Conservation (phyloP, 148 eudicot species). For the Fagopyrum tataricum region DNA sequence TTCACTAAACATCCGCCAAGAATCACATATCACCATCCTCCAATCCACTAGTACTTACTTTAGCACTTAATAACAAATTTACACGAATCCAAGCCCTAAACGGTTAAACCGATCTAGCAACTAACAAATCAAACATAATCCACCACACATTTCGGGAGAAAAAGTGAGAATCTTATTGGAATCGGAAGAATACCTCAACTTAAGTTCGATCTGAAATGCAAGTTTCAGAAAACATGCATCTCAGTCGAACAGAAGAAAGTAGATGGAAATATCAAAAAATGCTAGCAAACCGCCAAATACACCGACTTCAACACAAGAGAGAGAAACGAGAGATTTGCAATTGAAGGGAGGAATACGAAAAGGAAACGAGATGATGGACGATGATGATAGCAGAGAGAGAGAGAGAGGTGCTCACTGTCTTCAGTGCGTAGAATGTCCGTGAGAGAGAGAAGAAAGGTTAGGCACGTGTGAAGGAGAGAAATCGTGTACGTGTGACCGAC, state of each 20-base stretch:
- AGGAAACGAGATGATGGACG: slow-evolving; percentile 15
- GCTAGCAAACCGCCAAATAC: not conserved
- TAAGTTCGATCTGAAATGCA: slow-evolving; percentile 17
- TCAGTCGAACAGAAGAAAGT: slow-evolving; percentile 8
- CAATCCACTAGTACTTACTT: not conserved
- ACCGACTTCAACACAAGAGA: not conserved
- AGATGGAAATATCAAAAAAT: too few relatives aligned
- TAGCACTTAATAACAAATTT: not conserved
- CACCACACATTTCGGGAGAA: not conserved
- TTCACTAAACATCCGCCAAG: not conserved
- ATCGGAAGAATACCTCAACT: not conserved
- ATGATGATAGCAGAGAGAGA: slow-evolving; percentile 3
- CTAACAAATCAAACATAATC: not conserved
- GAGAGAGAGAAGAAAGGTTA: not conserved
- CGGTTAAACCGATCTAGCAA: not conserved
- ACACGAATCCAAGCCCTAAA: not conserved
- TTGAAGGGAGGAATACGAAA: slow-evolving; percentile 1
- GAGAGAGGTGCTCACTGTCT: slow-evolving; percentile 1
- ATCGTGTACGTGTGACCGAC: slow-evolving; percentile 16
- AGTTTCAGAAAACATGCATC: slow-evolving; percentile 17
- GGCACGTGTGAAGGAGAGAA: slow-evolving; percentile 15
- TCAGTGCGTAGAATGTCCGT: not conserved
- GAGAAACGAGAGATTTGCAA: not conserved
- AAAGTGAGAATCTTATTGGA: not conserved
- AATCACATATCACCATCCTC: not conserved